A percentile compares a stretch with the other conserved stretches of the same genome.
Conservation (phyloP, 352 stramenopile genomes). For the Phytophthora boehmeriae region DNA sequence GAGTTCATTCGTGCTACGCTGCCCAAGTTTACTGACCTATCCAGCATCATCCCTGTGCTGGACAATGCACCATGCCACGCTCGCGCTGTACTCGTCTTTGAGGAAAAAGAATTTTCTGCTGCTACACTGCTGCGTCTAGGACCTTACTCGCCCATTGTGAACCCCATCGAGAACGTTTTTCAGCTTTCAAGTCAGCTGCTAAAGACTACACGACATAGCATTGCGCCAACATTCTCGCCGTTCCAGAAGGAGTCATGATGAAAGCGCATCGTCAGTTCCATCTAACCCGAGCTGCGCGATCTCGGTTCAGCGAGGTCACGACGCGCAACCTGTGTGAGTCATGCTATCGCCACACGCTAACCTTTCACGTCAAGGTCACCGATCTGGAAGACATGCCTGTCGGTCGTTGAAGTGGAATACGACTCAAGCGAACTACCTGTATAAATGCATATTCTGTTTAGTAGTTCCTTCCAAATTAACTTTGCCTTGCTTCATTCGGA, state of each 20-base stretch:
- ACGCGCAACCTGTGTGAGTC: not conserved
- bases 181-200: conserved; percentile 7
- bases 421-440: too few species aligned
- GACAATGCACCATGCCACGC: conserved; percentile 21
- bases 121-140: conserved; percentile 9
- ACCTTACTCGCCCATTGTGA: conserved; percentile 18
- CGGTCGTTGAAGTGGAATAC: too few species aligned
- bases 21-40: not conserved
- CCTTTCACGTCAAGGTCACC: conserved; percentile 9
- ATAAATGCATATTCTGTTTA: too few species aligned
- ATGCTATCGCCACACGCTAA: conserved; percentile 8
- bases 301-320: not conserved
- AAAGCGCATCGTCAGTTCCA: conserved; percentile 6
- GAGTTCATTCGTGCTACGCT: conserved; percentile 7
- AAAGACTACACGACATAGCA: conserved; percentile 9
- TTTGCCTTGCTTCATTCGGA: too few species aligned
- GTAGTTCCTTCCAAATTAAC: too few species aligned
- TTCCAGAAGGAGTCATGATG: conserved; percentile 4
- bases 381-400: conserved; percentile 14
- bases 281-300: not conserved
- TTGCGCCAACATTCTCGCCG: not conserved
- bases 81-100: conserved; percentile 10
- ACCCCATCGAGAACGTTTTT: conserved; percentile 26
- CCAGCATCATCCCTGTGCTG: conserved; percentile 5
- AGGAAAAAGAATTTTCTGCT: conserved; percentile 9